These are phyloP conservation scores for Medicago arabica DNA, from an alignment of 306 rosid species.

Conservation along the genomic window DNA sequence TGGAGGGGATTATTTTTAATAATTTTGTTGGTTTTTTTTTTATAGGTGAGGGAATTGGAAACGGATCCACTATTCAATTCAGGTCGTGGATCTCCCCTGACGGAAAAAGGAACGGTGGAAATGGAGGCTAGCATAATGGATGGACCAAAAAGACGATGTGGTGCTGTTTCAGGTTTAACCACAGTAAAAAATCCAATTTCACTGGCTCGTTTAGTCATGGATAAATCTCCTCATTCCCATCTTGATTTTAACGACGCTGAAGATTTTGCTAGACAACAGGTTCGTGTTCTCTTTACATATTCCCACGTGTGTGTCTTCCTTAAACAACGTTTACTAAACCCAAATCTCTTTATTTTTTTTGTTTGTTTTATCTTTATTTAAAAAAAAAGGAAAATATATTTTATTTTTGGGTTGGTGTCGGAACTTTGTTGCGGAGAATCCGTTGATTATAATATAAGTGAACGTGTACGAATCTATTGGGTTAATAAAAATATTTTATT, in stretches of 20 bases:
- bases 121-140: conserved; percentile 99
- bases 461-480: conserved; percentile 21
- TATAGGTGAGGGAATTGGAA: conserved; percentile 90
- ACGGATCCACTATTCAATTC: conserved; percentile 92
- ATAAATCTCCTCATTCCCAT: conserved; percentile 94
- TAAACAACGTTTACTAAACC: not conserved
- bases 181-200: conserved; percentile 89
- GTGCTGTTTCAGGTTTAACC: conserved; percentile 87
- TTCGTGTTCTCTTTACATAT: not conserved
- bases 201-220: conserved; percentile 92
- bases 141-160: conserved; percentile 83
- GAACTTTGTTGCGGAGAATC: not conserved
- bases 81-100: conserved; percentile 94
- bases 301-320: not conserved
- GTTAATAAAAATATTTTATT: not conserved
- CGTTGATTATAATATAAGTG: not conserved
- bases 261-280: conserved; percentile 84
- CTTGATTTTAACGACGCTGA: conserved; percentile 91
- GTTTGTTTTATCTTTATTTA: no score
- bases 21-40: not conserved
- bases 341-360: not conserved
- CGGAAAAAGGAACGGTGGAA: conserved; percentile 84
- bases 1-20: not conserved
- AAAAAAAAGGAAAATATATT: no score
- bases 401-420: not conserved